Conservation (phyloP, 345 rosid species). For the Eucalyptus cloeziana region DNA sequence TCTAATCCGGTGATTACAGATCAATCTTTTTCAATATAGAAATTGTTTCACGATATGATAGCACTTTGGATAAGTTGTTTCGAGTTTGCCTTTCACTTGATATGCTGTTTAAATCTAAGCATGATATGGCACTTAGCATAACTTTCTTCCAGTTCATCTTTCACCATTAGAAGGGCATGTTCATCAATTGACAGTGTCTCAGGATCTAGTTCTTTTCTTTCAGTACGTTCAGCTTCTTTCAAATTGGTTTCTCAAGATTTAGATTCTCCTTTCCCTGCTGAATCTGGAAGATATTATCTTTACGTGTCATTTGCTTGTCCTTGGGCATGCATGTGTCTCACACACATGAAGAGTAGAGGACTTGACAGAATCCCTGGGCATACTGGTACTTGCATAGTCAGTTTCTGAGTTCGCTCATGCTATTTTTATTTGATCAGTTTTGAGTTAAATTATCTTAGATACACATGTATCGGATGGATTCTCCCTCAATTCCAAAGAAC, state of each 20-base stretch:
- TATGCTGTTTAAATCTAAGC: not conserved
- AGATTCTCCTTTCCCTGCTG: not conserved
- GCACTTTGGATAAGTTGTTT: not conserved
- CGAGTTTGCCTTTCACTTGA: not conserved
- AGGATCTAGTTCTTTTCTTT: not conserved
- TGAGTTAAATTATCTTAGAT: not conserved
- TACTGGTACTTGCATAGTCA: not conserved
- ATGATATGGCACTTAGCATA: not conserved
- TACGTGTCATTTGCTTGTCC: not conserved
- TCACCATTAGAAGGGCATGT: not conserved
- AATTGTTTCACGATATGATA: not conserved
- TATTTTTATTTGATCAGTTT: not conserved
- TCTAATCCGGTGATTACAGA: not conserved
- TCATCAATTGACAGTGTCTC: not conserved
- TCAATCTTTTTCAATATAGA: not conserved
- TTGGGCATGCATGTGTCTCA: not conserved
- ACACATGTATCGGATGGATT: not conserved
- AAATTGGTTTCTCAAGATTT: not conserved
- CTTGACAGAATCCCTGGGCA: not conserved
- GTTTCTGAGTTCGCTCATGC: not conserved
- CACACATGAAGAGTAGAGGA: not conserved
- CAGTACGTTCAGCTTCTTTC: not conserved
- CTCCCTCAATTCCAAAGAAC: not conserved
- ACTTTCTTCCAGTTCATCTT: not conserved
- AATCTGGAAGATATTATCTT: not conserved